Conservation (phyloP, 148 eudicot species). For the Silene uniflora region DNA sequence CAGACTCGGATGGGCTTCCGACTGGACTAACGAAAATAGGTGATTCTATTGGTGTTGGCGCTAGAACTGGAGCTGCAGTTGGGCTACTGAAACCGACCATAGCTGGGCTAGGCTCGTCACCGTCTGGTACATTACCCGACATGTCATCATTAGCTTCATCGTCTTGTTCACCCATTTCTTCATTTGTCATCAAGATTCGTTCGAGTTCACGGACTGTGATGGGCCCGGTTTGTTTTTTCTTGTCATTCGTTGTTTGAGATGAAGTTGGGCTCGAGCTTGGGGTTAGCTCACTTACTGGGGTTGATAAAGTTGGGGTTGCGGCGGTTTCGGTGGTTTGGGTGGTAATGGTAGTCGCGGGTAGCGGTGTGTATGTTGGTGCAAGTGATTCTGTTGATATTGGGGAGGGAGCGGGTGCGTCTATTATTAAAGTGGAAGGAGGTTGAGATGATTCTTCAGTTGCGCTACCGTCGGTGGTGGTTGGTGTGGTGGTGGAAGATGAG, state of each 20-base stretch:
- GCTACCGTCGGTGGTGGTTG: not conserved
- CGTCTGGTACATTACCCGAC: constrained; percentile 33
- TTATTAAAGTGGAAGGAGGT: not conserved
- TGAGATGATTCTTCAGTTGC: not conserved
- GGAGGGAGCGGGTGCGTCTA: constrained; percentile 2
- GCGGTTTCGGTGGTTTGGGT: not conserved
- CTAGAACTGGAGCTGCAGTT: not conserved
- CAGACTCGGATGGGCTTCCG: not conserved
- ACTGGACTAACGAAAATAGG: constrained; percentile 12
- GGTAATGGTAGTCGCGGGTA: not conserved
- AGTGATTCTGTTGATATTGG: not conserved
- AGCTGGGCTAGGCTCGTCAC: constrained; percentile 36
- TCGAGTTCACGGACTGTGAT: constrained; percentile 16
- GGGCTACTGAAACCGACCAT: constrained; percentile 10
- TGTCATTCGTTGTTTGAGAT: not conserved
- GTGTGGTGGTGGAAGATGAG: constrained; percentile 3
- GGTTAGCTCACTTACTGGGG: not conserved
- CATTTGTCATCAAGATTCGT: constrained; percentile 20
- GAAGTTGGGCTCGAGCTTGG: constrained; percentile 5
- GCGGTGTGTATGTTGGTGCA: not conserved
- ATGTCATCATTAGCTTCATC: constrained; percentile 23
- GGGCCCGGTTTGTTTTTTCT: not conserved
- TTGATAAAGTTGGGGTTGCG: not conserved
- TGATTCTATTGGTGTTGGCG: constrained; percentile 3
- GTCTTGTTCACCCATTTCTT: constrained; percentile 14